These are phyloP conservation scores for Capillidium rhysosporum DNA, from an alignment of 371 early-diverging fungal genomes.

Conservation along the genomic window DNA sequence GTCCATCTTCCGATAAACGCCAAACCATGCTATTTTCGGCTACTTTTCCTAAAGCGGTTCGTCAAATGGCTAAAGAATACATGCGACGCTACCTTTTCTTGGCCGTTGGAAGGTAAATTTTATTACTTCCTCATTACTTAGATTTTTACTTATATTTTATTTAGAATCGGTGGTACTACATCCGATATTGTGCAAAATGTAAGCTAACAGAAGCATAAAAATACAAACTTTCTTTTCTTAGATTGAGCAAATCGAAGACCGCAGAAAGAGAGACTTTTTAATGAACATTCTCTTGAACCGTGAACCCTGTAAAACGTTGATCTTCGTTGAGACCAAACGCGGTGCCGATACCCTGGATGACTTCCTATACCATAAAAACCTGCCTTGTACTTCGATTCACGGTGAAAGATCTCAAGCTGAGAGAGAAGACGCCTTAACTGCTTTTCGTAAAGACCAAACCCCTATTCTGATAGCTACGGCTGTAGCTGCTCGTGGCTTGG, in stretches of 20 bases:
- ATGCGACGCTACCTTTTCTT: not conserved
- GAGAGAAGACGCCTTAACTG: not conserved
- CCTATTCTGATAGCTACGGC: not conserved
- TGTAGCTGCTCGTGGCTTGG: not conserved
- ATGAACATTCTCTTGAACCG: conserved; percentile 7
- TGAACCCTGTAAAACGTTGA: conserved; percentile 1
- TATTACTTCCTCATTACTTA: not conserved
- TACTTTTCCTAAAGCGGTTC: not conserved
- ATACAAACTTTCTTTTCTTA: not conserved
- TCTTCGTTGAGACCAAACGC: not conserved
- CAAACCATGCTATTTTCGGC: not conserved
- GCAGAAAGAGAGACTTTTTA: conserved; percentile 3
- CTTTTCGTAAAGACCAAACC: not conserved
- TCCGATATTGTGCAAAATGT: conserved; percentile 4
- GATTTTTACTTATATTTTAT: not conserved
- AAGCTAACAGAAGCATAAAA: not conserved
- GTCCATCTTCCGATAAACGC: not conserved
- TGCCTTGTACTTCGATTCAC: not conserved
- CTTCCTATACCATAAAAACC: not conserved
- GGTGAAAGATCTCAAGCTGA: not conserved
- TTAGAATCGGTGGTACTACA: conserved; percentile 7
- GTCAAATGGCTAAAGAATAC: not conserved
- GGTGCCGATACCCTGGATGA: not conserved
- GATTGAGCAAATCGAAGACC: not conserved
- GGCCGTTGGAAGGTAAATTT: not conserved